Conservation (phyloP, 2,329 filamentous ascomycete genomes). For the Cladophialophora immunda region DNA sequence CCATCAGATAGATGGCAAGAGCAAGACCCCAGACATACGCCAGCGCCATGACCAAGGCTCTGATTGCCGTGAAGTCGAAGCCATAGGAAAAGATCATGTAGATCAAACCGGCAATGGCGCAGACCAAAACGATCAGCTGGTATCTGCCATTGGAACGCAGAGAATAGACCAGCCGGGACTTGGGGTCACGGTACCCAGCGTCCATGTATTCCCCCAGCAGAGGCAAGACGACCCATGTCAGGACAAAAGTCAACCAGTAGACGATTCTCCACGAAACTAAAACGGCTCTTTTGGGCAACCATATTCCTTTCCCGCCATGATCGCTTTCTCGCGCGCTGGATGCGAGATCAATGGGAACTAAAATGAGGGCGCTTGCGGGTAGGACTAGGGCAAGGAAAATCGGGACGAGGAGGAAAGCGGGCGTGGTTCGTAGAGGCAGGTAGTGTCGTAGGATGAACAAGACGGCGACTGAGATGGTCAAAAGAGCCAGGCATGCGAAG, state of each 20-base stretch:
- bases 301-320: constrained; percentile 77
- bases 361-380: constrained; percentile 86
- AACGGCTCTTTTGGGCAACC: constrained; percentile 80
- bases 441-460: constrained; percentile 88
- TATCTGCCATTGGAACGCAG: constrained; percentile 88
- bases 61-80: constrained; percentile 75
- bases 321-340: constrained; percentile 73
- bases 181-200: constrained; percentile 88
- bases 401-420: constrained; percentile 86
- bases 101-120: constrained; percentile 74
- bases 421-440: constrained; percentile 87
- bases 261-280: constrained; percentile 92
- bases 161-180: constrained; percentile 82
- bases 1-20: constrained; percentile 96
- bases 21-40: constrained; percentile 94
- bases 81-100: constrained; percentile 86
- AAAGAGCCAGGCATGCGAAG: constrained; percentile 76
- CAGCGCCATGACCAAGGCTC: constrained; percentile 87
- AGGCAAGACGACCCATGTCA: constrained; percentile 96
- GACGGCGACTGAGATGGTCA: constrained; percentile 77
- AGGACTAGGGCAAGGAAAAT: constrained; percentile 97
- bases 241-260: constrained; percentile 94
- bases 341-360: constrained; percentile 95
- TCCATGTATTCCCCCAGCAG: constrained; percentile 94
- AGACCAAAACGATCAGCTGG: constrained; percentile 79